Evolutionary conservation across 805 yeast species (phyloP), one percentile per base, ranked within the genome.

Genomic region (Spathaspora passalidarum): DNA sequence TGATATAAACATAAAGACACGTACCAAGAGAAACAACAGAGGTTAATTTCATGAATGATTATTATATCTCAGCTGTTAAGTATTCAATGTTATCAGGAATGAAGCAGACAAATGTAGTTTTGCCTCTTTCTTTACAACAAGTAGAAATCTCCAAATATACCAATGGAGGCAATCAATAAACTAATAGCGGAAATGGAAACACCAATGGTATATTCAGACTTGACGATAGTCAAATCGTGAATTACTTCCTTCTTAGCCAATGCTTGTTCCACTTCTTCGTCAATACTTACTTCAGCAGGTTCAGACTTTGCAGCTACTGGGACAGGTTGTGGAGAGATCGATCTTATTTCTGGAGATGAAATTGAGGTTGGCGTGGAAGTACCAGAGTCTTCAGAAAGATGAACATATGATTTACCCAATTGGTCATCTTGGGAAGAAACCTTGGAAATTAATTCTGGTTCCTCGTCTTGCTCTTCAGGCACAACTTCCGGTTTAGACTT

Each of bases 71-170:
- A n/a, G n/a, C n/a, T n/a, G n/a, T n/a, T n/a, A n/a, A n/a, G n/a
- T n/a, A n/a, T n/a, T n/a, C n/a, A n/a, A n/a, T n/a, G n/a, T n/a
- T n/a, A n/a, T n/a, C n/a, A n/a, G n/a, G n/a, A n/a, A n/a, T n/a
- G n/a, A n/a, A n/a, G n/a, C 32, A 10, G 13, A 26, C 32, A 26
- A 26, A 26, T 26, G 13, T 9, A 17, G 22, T 8, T n/a, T 4
- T 16, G 13, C 38, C 14, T 17, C 36, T 11, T 40, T 22, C n/a
- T 43, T 51, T 46, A 54, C 41, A 53, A 49, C 40, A 56, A 45
- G 43, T 49, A 55, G 37, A 45, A 55, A 56, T 82, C 88, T 10
- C 88, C 88, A 46, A 78, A 56, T 44, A 79, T 69, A 11, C 88
- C 88, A 50, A 82, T 59, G 9, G 72, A 55, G 18, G 83, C 72